phyloP scores from a whole-genome alignment of 2,329 filamentous ascomycete species.

The Cladosporium sp. region DNA sequence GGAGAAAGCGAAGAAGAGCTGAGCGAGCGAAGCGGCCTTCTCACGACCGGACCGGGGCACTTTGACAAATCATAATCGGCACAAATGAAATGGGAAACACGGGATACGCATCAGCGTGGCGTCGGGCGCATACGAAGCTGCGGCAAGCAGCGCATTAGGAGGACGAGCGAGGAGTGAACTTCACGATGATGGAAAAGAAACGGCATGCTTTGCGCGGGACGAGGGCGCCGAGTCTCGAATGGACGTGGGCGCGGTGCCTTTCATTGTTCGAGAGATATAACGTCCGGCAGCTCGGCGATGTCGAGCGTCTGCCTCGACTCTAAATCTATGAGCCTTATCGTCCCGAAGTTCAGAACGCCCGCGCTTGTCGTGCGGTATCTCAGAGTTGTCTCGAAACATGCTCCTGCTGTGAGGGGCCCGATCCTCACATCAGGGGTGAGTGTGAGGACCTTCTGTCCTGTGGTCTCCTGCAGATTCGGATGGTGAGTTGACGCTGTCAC shows the following conservation, averaged over 20 bases:
- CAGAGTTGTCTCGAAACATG: slow-evolving; percentile 68
- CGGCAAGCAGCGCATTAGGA: background rate
- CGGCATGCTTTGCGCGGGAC: no score
- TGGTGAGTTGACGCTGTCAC: slow-evolving; percentile 14
- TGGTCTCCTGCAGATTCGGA: slow-evolving; percentile 27
- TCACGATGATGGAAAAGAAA: background rate
- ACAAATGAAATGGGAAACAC: background rate
- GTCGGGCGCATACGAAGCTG: background rate
- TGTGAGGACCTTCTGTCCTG: slow-evolving; percentile 65
- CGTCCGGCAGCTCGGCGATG: slow-evolving; percentile 65
- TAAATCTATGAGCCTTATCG: slow-evolving; percentile 66
- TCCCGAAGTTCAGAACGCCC: slow-evolving; percentile 65
- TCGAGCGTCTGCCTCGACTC: slow-evolving; percentile 70
- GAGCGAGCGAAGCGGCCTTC: background rate
- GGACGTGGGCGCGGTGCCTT: background rate
- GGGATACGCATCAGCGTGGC: slow-evolving; percentile 1
- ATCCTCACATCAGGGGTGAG: slow-evolving; percentile 68
- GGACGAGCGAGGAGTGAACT: background rate
- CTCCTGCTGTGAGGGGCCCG: slow-evolving; percentile 63
- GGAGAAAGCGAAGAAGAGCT: slow-evolving; percentile 66
- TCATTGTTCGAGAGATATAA: slow-evolving; percentile 41
- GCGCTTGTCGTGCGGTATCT: slow-evolving; percentile 62
- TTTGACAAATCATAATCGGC: background rate
- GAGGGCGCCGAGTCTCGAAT: no score
- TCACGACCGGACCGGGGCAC: background rate